phyloP scores from a whole-genome alignment of 1,284 basidiomycete species.

The Trichosporon sp. region DNA sequence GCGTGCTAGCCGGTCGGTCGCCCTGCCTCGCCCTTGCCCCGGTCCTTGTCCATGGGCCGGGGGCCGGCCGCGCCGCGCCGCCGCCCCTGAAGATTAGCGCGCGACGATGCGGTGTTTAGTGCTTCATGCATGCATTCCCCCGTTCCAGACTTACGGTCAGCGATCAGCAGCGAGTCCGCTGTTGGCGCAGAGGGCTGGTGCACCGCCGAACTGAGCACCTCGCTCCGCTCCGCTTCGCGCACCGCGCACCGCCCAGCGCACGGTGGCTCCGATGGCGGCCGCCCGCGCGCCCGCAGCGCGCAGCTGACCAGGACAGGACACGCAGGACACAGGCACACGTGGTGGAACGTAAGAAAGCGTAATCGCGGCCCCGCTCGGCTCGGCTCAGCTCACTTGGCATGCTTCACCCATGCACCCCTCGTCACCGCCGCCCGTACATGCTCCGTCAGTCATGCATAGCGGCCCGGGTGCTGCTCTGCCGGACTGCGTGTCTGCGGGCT shows the following conservation, averaged over 20 bases:
- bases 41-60: neutral
- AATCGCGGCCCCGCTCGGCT: neutral
- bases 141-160: neutral
- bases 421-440: neutral
- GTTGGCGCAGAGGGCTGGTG: neutral
- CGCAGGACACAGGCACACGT: neutral
- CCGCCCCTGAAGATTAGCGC: neutral
- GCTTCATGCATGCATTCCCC: neutral
- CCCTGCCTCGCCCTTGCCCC: neutral
- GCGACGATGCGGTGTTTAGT: neutral
- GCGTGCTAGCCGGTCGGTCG: neutral
- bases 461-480: neutral
- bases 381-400: neutral
- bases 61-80: neutral
- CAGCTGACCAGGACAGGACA: neutral
- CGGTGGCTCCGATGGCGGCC: neutral
- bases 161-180: neutral
- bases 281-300: neutral
- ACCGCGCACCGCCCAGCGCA: neutral
- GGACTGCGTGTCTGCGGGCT: neutral
- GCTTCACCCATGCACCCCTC: too few relatives aligned
- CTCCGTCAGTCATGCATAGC: neutral
- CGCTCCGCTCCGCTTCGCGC: neutral
- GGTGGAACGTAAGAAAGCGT: neutral
- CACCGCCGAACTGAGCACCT: neutral